phyloP scores from a whole-genome alignment of 345 rosid species.

The Pistacia atlantica region DNA sequence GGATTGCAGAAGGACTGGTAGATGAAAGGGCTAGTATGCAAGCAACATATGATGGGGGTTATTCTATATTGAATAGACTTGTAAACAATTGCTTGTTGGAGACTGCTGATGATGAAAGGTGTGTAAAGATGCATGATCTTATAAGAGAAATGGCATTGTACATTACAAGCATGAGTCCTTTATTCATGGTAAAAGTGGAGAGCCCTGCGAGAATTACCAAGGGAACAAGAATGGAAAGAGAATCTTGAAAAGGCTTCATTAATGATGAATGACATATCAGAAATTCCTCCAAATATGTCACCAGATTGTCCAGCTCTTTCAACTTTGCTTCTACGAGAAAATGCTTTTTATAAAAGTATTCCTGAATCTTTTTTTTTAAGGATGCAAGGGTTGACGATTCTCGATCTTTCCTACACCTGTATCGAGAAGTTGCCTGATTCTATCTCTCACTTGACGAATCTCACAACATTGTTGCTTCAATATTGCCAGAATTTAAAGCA shows the following conservation, averaged over 20 bases:
- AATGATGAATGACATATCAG: not conserved
- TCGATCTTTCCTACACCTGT: too few species aligned
- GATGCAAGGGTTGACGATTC: too few species aligned
- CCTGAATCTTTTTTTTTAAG: too few species aligned
- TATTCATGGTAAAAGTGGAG: conserved; percentile 9
- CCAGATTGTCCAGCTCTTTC: not conserved
- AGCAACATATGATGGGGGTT: not conserved
- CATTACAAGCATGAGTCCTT: not conserved
- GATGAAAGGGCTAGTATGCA: not conserved
- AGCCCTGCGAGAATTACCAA: conserved; percentile 7
- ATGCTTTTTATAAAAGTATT: too few species aligned
- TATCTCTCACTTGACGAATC: too few species aligned
- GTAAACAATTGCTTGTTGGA: conserved; percentile 22
- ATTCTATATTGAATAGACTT: conserved; percentile 2
- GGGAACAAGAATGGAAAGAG: conserved; percentile 8
- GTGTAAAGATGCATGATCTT: conserved; percentile 30
- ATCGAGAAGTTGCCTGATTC: too few species aligned
- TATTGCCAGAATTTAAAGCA: not conserved
- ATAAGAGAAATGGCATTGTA: conserved; percentile 31
- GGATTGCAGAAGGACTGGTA: conserved; percentile 20
- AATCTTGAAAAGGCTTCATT: conserved; percentile 23
- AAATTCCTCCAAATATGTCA: not conserved
- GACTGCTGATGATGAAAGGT: not conserved
- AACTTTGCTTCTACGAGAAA: too few species aligned
- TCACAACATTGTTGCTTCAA: too few species aligned